Evolutionary conservation across 129 eudicot species (phyloP), one percentile per base, ranked within the genome.

Genomic region (Chrysanthemum lavandulifolium): DNA sequence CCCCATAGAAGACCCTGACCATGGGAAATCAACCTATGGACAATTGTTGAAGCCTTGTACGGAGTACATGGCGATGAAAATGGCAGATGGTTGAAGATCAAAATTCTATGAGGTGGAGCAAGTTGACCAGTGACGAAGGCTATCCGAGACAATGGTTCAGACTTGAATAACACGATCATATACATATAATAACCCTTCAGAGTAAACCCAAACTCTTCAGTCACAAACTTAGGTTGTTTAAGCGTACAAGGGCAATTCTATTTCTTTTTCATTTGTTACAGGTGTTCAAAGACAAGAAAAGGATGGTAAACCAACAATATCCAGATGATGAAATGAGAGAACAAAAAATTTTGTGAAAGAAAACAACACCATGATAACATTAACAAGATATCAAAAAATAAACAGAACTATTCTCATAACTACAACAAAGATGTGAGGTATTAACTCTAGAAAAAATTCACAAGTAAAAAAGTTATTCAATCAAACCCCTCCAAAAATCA

Each of bases 351-450:
- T 52, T 29, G 47, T 23, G 18, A 53, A 72, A 45, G 47, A 54
- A 67, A 57, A 25, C 18, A 18, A 67, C 18, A 40, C 59, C 45
- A 55, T 33, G 9, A 40, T 51, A 13, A 10, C 23, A 18, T 0
- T 25, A 36, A 45, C 23, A 72, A 63, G 33, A 52, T 16, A 55
- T 16, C 6, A 21, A 45, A 67, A 79, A 58, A 55, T 29, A 58
- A 57, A 55, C 61, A 25, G 9, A 61, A 49, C 66, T 36, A 54
- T 63, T 75, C 78, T 73, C 83, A 63, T 29, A 65, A 73, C 43
- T 61, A 84, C 65, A 81, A 33, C 61, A 74, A 62, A 67, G 50
- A 67, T 74, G 64, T 63, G 76, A 75, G 65, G 75, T 74, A 84
- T 75, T 19, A 80, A 77, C 69, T 72, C 69, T 10, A 31, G 16